phyloP scores from a whole-genome alignment of 192 early-diverging fungal genomes.

The Phycomyces blakesleeanus region DNA sequence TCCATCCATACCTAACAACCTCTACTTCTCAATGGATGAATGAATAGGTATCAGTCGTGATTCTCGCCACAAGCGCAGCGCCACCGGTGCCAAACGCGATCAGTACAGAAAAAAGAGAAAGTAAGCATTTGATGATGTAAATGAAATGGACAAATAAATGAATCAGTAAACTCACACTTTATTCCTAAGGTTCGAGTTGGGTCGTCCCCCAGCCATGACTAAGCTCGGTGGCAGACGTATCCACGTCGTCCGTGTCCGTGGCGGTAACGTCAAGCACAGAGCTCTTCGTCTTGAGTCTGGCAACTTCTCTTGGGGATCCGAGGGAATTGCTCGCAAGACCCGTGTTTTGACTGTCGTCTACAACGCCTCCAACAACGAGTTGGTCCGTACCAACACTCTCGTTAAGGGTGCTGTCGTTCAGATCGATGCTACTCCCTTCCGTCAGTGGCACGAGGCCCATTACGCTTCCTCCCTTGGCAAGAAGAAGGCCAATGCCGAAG shows the following conservation, averaged over 20 bases:
- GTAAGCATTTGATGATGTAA: conserved; percentile 31
- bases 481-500: conserved; percentile 66
- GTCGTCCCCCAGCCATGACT: conserved; percentile 97
- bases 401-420: conserved; percentile 98
- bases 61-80: conserved; percentile 97
- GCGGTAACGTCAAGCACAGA: conserved; percentile 98
- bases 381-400: conserved; percentile 99
- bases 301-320: conserved; percentile 98
- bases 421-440: conserved; percentile 98
- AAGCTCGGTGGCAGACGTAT: conserved; percentile 96
- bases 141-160: neutral
- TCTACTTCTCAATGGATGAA: neutral
- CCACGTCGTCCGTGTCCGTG: conserved; percentile 93
- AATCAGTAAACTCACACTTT: neutral
- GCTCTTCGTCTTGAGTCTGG: conserved; percentile 96
- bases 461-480: conserved; percentile 89
- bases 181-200: conserved; percentile 80
- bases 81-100: conserved; percentile 98
- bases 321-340: conserved; percentile 92
- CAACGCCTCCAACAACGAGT: conserved; percentile 99
- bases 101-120: conserved; percentile 99
- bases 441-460: conserved; percentile 99
- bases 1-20: conserved; percentile 7
- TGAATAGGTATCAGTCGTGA: conserved; percentile 96
- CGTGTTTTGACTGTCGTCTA: conserved; percentile 94